These are phyloP conservation scores for Trichosporon sp. DNA, from an alignment of 1,284 basidiomycete genomes.

Conservation along the genomic window DNA sequence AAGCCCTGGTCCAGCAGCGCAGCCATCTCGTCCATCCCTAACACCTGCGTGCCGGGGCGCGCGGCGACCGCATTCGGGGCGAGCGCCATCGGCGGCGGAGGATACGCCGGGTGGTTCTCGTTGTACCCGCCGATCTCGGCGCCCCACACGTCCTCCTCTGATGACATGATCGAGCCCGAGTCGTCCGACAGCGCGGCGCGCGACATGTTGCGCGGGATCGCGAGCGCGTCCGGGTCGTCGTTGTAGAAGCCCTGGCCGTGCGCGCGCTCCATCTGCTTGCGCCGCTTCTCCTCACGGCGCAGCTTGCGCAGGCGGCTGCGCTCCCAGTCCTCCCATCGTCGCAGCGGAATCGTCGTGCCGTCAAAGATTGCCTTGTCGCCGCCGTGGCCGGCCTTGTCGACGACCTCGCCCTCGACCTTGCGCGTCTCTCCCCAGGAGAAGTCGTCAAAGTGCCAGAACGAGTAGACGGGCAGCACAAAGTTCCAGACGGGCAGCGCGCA, in stretches of 20 bases:
- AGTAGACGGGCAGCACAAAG: constrained; percentile 85
- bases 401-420: constrained; percentile 82
- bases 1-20: constrained; percentile 85
- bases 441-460: constrained; percentile 99
- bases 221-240: constrained; percentile 49
- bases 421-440: constrained; percentile 95
- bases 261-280: constrained; percentile 69
- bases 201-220: constrained; percentile 30
- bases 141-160: constrained; percentile 91
- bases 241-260: constrained; percentile 52
- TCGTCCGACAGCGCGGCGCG: constrained; percentile 47
- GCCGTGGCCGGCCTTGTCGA: constrained; percentile 62
- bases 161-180: constrained; percentile 70
- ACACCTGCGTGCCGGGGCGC: constrained; percentile 57
- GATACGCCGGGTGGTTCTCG: constrained; percentile 70
- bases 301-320: constrained; percentile 89
- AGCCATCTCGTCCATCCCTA: constrained; percentile 68
- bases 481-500: constrained; percentile 92
- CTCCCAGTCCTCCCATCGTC: constrained; percentile 99
- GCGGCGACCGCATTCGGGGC: constrained; percentile 52
- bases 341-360: constrained; percentile 70
- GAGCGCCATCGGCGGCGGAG: constrained; percentile 75
- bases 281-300: constrained; percentile 78
- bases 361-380: constrained; percentile 58
- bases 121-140: constrained; percentile 64